phyloP scores from a whole-genome alignment of 169 alveolate genomes.

The Fabrea salina region DNA sequence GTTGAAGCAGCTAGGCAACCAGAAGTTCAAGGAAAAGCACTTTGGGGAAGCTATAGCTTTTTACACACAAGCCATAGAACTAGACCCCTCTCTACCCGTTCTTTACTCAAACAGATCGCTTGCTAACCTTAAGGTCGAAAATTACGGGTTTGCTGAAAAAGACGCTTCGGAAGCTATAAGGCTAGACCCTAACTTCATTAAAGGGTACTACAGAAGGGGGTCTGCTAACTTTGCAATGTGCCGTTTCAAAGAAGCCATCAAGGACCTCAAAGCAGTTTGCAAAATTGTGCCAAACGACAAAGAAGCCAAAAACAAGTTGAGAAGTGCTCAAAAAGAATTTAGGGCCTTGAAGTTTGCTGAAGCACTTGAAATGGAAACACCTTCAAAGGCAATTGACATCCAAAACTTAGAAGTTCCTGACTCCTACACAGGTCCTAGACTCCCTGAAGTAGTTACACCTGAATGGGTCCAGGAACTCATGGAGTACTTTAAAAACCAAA shows the following conservation, averaged over 20 bases:
- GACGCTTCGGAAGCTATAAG: constrained; percentile 95
- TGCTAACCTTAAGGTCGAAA: constrained; percentile 92
- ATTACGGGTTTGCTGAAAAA: constrained; percentile 93
- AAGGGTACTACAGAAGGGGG: constrained; percentile 97
- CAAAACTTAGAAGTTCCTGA: constrained; percentile 88
- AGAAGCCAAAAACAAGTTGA: constrained; percentile 73
- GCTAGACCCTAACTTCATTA: constrained; percentile 89
- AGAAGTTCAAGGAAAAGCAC: constrained; percentile 42
- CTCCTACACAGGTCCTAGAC: constrained; percentile 42
- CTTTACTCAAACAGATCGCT: constrained; percentile 78
- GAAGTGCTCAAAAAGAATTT: constrained; percentile 70
- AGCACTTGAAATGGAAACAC: constrained; percentile 70
- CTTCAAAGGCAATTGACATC: constrained; percentile 42
- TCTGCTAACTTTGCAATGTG: constrained; percentile 91
- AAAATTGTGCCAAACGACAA: constrained; percentile 78
- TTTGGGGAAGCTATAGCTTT: constrained; percentile 67
- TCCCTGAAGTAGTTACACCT: constrained; percentile 61
- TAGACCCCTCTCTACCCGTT: constrained; percentile 56
- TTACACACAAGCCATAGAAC: constrained; percentile 68
- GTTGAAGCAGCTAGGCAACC: constrained; percentile 23
- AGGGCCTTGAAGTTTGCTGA: constrained; percentile 77
- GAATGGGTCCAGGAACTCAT: constrained; percentile 63
- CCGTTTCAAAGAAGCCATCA: constrained; percentile 91
- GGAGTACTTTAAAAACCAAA: constrained; percentile 59
- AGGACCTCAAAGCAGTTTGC: constrained; percentile 80